Evolutionary conservation across 2,329 filamentous ascomycete species (phyloP).

Genomic region (Claviceps capensis): DNA sequence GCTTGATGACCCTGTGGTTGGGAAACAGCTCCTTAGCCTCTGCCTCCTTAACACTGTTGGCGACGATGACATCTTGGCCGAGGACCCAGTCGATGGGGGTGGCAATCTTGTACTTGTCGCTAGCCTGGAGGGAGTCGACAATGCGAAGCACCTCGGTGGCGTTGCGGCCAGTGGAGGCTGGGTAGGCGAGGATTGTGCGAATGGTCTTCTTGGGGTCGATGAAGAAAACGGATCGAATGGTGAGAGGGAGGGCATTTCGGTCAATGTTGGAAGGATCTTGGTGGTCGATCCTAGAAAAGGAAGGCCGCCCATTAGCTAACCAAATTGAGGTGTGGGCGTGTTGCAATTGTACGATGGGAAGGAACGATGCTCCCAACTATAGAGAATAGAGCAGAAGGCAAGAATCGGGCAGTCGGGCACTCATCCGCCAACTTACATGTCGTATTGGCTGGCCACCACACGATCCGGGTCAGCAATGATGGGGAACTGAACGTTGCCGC

Average conservation of each 20-base stretch:
- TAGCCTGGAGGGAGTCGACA: conserved; percentile 66
- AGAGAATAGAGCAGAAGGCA: too few relatives aligned
- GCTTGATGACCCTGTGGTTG: conserved; percentile 54
- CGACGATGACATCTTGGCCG: conserved; percentile 86
- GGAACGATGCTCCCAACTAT: too few relatives aligned
- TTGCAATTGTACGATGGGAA: too few relatives aligned
- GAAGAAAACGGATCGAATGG: conserved; percentile 88
- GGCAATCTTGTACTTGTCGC: conserved; percentile 77
- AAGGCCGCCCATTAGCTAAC: background rate
- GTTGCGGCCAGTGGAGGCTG: conserved; percentile 79
- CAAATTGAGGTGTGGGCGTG: too few relatives aligned
- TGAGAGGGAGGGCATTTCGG: conserved; percentile 74
- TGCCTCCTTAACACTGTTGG: conserved; percentile 67
- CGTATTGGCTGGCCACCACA: conserved; percentile 61
- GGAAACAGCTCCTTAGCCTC: conserved; percentile 83
- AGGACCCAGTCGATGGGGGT: conserved; percentile 85
- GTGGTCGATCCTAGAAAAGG: conserved; percentile 50
- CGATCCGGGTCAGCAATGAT: conserved; percentile 72
- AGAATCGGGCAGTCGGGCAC: background rate
- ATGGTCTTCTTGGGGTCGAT: conserved; percentile 92
- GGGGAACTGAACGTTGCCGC: conserved; percentile 57
- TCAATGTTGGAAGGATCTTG: conserved; percentile 73
- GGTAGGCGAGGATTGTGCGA: conserved; percentile 83
- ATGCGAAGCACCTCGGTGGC: conserved; percentile 66
- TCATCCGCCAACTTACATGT: conserved; percentile 47